phyloP scores from a whole-genome alignment of 805 yeast genomes.

The Candida saitoana region DNA sequence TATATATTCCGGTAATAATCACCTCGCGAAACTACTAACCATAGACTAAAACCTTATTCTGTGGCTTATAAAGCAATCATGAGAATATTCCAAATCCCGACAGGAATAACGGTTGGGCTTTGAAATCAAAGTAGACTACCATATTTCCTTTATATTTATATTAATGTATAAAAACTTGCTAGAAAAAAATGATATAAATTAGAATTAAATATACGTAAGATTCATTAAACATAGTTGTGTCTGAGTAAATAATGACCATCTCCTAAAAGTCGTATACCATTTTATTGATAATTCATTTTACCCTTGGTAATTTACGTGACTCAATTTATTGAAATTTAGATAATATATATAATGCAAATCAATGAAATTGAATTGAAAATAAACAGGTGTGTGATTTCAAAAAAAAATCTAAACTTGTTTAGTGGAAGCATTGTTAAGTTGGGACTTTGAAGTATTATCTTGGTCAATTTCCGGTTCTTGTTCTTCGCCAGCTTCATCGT shows the following conservation, averaged over 20 bases:
- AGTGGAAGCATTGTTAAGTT: background rate
- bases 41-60: background rate
- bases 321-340: constrained; percentile 1
- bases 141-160: background rate
- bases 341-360: constrained; percentile 1
- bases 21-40: too few relatives aligned
- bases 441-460: background rate
- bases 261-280: background rate
- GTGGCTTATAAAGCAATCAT: background rate
- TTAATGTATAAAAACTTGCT: background rate
- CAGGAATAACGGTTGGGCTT: too few relatives aligned
- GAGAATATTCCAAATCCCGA: too few relatives aligned
- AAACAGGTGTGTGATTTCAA: background rate
- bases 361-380: background rate
- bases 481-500: constrained; percentile 13
- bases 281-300: background rate
- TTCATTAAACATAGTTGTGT: constrained; percentile 5
- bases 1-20: background rate
- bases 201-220: constrained; percentile 4
- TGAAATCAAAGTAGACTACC: too few relatives aligned
- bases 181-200: constrained; percentile 1
- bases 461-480: background rate
- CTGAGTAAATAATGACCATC: background rate
- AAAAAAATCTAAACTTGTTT: background rate
- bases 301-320: constrained; percentile 1